Evolutionary conservation across 805 yeast species (phyloP).

Genomic region (Saturnispora sekii): DNA sequence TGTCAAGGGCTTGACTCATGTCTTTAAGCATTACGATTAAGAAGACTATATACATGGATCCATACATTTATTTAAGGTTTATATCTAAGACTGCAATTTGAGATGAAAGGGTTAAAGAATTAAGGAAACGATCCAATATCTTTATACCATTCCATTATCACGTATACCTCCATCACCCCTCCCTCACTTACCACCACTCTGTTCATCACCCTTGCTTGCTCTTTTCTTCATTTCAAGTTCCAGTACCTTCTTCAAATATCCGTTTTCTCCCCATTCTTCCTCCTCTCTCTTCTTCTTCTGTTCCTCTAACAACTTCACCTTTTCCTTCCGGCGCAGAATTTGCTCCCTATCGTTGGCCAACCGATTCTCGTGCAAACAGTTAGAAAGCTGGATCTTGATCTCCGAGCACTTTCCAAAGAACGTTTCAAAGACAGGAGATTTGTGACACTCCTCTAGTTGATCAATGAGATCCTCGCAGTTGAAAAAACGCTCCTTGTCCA

Average conservation of each 20-base stretch:
- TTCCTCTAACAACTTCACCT: constrained; percentile 43
- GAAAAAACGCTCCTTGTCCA: constrained; percentile 21
- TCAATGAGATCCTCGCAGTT: constrained; percentile 76
- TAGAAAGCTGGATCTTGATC: constrained; percentile 66
- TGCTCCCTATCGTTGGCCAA: constrained; percentile 48
- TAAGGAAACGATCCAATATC: too few relatives aligned
- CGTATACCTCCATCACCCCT: too few relatives aligned
- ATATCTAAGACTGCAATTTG: too few relatives aligned
- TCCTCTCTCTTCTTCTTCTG: constrained; percentile 58
- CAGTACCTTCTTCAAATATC: constrained; percentile 54
- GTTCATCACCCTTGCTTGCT: not conserved
- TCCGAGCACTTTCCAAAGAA: constrained; percentile 79
- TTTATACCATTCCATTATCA: too few relatives aligned
- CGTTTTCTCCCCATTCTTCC: constrained; percentile 72
- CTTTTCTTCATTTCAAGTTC: constrained; percentile 38
- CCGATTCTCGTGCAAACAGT: constrained; percentile 76
- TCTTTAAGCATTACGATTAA: constrained; percentile 31
- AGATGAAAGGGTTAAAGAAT: too few relatives aligned
- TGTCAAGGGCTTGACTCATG: constrained; percentile 32
- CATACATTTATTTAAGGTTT: not conserved
- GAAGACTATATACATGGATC: constrained; percentile 2
- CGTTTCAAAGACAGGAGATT: constrained; percentile 53
- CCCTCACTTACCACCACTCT: too few relatives aligned
- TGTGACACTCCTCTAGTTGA: constrained; percentile 85
- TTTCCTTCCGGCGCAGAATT: constrained; percentile 43